Evolutionary conservation across 768 basidiomycete species (phyloP).

Genomic region (Roridomyces roridus): DNA sequence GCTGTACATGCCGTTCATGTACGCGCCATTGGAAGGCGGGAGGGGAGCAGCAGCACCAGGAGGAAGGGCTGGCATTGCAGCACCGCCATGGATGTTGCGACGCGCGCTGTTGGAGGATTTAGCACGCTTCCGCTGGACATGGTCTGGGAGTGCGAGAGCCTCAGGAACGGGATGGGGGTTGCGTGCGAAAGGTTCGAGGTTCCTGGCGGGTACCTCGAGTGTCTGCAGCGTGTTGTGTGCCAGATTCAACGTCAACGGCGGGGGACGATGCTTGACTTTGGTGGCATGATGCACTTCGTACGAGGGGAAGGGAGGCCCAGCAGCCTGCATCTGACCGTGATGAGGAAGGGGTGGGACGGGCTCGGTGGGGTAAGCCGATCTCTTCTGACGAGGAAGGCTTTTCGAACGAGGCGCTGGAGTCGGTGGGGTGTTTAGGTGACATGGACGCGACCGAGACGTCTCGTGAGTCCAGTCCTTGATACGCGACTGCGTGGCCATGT

Average conservation of each 20-base stretch:
- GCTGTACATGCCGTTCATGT: constrained; percentile 12
- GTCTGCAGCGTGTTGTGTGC: not conserved
- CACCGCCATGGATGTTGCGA: not conserved
- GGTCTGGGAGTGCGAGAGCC: not conserved
- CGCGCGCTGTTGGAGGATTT: constrained; percentile 5
- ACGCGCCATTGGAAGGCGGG: constrained; percentile 4
- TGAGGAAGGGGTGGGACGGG: not conserved
- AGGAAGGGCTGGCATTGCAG: constrained; percentile 1
- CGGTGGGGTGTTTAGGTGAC: constrained; percentile 38
- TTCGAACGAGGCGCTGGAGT: constrained; percentile 32
- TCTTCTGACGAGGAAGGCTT: not conserved
- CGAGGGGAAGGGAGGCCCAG: not conserved
- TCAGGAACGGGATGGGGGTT: constrained; percentile 11
- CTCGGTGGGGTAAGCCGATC: not conserved
- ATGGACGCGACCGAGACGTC: constrained; percentile 31
- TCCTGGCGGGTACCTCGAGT: constrained; percentile 7
- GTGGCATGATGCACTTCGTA: not conserved
- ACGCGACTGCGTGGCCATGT: constrained; percentile 51
- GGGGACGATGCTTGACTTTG: not conserved
- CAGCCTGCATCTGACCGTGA: not conserved
- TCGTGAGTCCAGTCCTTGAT: constrained; percentile 53
- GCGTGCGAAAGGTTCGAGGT: constrained; percentile 12
- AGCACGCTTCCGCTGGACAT: not conserved
- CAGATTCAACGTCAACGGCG: not conserved
- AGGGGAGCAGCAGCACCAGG: constrained; percentile 13